A percentile compares a stretch with the other conserved stretches of the same genome.
Conservation (phyloP, 1,284 basidiomycete species). For the Cerioporus squamosus region DNA sequence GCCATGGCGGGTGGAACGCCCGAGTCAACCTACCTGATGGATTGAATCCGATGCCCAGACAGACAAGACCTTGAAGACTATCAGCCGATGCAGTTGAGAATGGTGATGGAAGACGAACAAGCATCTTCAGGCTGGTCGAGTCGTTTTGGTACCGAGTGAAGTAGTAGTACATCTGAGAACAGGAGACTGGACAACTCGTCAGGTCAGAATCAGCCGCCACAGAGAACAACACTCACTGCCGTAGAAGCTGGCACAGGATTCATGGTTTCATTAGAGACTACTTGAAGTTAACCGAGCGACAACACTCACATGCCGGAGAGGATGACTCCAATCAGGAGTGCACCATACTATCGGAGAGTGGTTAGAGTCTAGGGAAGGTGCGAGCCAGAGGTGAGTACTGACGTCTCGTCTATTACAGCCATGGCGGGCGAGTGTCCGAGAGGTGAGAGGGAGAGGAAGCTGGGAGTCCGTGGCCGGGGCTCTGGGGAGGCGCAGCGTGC, state of each 20-base stretch:
- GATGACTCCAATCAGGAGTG: conserved; percentile 52
- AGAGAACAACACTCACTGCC: conserved; percentile 44
- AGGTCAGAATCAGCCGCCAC: not conserved
- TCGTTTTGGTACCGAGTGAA: conserved; percentile 55
- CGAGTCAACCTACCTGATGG: conserved; percentile 35
- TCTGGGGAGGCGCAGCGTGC: not conserved
- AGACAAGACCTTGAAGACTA: conserved; percentile 41
- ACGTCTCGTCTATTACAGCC: conserved; percentile 23
- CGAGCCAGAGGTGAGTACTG: not conserved
- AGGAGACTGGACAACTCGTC: conserved; percentile 46
- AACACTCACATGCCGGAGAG: conserved; percentile 47
- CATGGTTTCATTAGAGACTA: too few relatives aligned
- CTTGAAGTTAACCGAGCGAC: too few relatives aligned
- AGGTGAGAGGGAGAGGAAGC: not conserved
- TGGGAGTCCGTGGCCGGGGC: not conserved
- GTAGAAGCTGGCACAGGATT: conserved; percentile 46
- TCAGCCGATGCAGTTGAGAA: not conserved
- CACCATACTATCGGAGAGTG: conserved; percentile 39
- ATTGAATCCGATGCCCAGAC: conserved; percentile 50
- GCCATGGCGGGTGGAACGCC: not conserved
- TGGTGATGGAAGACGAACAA: conserved; percentile 37
- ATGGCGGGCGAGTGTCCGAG: conserved; percentile 8
- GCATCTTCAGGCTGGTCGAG: conserved; percentile 51
- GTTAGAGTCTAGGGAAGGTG: not conserved
- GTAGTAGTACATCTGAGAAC: conserved; percentile 61